Conservation (phyloP, 768 basidiomycete genomes). For the Amanita pallidorosea region DNA sequence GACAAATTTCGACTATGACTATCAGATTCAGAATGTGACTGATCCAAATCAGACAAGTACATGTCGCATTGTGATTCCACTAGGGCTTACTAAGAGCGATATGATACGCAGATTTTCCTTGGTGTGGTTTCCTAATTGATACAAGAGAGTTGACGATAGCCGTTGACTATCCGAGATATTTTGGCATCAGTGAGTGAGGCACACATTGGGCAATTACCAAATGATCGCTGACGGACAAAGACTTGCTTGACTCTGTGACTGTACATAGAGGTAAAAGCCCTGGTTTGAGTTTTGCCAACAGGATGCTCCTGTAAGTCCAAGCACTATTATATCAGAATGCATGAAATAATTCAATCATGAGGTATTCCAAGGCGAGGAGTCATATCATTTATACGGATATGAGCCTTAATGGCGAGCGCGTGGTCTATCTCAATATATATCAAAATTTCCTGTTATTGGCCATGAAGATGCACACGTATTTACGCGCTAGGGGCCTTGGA, state of each 20-base stretch:
- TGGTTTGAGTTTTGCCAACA: slow-evolving; percentile 53
- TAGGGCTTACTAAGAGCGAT: neutral
- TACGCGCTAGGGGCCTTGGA: slow-evolving; percentile 47
- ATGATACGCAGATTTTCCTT: slow-evolving; percentile 67
- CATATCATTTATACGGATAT: slow-evolving; percentile 79
- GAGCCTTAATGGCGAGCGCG: slow-evolving; percentile 46
- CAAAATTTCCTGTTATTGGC: slow-evolving; percentile 75
- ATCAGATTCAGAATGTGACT: slow-evolving; percentile 41
- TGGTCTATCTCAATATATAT: slow-evolving; percentile 75
- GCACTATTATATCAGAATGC: neutral
- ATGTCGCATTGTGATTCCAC: neutral
- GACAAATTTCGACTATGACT: slow-evolving; percentile 69
- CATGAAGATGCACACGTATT: slow-evolving; percentile 81
- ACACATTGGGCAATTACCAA: neutral
- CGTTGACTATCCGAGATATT: slow-evolving; percentile 67
- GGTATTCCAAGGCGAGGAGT: slow-evolving; percentile 60
- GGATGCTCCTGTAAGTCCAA: slow-evolving; percentile 60
- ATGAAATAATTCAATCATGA: slow-evolving; percentile 15
- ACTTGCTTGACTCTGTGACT: slow-evolving; percentile 56
- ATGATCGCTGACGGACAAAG: slow-evolving; percentile 24
- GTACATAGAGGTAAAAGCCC: slow-evolving; percentile 56
- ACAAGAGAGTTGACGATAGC: slow-evolving; percentile 68
- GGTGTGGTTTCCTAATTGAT: slow-evolving; percentile 84
- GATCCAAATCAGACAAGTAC: slow-evolving; percentile 33
- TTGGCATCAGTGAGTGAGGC: slow-evolving; percentile 38